Percentiles rank a stretch among this genome's conserved stretches.
Evolutionary conservation across 2,329 filamentous ascomycete genomes (phyloP).

Genomic region (Botrytis fragariae): DNA sequence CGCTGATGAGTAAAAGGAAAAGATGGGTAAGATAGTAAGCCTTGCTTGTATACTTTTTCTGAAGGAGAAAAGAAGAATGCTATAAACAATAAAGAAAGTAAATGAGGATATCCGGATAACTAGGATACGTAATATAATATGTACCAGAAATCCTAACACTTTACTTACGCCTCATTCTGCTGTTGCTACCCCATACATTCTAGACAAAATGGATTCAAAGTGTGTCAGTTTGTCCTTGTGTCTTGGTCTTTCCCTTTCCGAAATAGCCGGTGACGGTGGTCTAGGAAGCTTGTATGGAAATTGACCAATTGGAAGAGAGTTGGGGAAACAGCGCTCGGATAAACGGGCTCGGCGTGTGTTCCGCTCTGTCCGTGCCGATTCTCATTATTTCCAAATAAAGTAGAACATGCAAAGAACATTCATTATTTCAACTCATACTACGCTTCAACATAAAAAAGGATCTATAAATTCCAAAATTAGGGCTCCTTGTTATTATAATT

Average conservation of each 20-base stretch:
- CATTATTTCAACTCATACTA: background rate
- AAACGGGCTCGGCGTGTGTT: background rate
- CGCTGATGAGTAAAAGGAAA: background rate
- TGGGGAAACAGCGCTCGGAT: background rate
- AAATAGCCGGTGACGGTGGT: background rate
- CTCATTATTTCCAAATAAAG: background rate
- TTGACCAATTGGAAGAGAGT: background rate
- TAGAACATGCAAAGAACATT: background rate
- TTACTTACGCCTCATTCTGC: background rate
- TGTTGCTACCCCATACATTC: background rate
- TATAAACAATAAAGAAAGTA: background rate
- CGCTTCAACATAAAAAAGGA: background rate
- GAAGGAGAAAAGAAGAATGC: background rate
- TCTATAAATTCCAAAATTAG: background rate
- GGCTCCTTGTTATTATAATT: background rate
- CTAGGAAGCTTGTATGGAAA: background rate
- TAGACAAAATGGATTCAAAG: background rate
- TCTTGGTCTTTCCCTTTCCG: background rate
- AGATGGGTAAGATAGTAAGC: background rate
- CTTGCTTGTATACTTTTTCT: background rate
- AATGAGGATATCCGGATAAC: background rate
- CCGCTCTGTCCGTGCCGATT: background rate
- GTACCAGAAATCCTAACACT: background rate
- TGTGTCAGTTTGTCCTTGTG: background rate
- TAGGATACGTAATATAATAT: background rate